A percentile compares a stretch with the other conserved stretches of the same genome.
Conservation (phyloP, 768 basidiomycete species). For the Psilocybe tampanensis region DNA sequence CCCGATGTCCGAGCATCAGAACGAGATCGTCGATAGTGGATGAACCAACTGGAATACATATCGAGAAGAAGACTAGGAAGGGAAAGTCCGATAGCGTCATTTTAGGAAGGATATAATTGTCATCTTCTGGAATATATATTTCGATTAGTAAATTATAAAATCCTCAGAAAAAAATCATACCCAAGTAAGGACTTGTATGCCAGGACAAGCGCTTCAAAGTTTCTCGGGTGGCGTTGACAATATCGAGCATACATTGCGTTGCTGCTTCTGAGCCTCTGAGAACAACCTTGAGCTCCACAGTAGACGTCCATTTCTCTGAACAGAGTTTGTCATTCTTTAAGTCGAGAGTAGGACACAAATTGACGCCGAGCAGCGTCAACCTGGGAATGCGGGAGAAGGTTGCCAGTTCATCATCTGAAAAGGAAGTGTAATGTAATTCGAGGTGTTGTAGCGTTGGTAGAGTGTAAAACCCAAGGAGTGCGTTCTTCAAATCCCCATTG, state of each 20-base stretch:
- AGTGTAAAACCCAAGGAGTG: constrained; percentile 1
- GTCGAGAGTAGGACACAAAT: background rate
- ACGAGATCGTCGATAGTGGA: background rate
- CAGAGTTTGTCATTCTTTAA: background rate
- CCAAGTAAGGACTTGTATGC: constrained; percentile 12
- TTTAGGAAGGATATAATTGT: background rate
- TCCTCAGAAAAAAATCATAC: constrained; percentile 5
- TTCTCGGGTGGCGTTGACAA: constrained; percentile 6
- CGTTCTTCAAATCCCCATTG: constrained; percentile 2
- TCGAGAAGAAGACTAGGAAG: background rate
- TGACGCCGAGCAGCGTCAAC: constrained; percentile 12
- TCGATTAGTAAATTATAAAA: background rate
- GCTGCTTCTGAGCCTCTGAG: constrained; percentile 2
- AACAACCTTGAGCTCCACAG: constrained; percentile 7
- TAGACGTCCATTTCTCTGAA: background rate
- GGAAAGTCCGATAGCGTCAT: background rate
- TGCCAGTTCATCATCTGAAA: constrained; percentile 6
- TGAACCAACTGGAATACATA: background rate
- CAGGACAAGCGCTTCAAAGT: constrained; percentile 13
- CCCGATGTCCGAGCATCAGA: background rate
- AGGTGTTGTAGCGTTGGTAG: constrained; percentile 7
- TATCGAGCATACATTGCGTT: background rate
- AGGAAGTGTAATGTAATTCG: constrained; percentile 5
- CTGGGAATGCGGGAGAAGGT: constrained; percentile 6
- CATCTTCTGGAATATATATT: background rate